Percentiles rank a stretch among this genome's conserved stretches.
Conservation (phyloP, 768 basidiomycete genomes). For the Kwoniella sp. region DNA sequence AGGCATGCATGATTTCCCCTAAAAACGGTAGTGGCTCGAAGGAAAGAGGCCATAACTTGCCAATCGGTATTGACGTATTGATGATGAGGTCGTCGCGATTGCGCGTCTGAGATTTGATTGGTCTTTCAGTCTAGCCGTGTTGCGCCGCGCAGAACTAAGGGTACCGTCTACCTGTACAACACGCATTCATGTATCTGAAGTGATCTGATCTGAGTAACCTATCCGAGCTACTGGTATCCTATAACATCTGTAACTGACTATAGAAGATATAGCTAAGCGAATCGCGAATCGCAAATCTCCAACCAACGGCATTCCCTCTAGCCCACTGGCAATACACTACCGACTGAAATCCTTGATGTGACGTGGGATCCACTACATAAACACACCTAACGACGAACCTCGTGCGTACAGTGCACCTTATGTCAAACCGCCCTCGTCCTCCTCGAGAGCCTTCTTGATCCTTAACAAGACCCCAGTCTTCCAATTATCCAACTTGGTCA, state of each 20-base stretch:
- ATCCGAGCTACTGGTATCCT: not conserved
- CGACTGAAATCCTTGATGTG: too few species aligned
- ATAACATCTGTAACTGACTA: not conserved
- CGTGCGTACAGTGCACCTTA: too few species aligned
- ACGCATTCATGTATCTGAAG: conserved; percentile 8
- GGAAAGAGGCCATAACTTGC: too few species aligned
- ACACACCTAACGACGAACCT: too few species aligned
- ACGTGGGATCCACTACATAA: too few species aligned
- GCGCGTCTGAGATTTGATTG: too few species aligned
- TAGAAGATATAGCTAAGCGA: not conserved
- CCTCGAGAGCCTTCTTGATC: conserved; percentile 78
- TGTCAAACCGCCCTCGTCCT: conserved; percentile 60
- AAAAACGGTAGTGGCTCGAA: too few species aligned
- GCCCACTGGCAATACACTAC: too few species aligned
- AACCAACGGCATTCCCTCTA: not conserved
- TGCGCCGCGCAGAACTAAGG: too few species aligned
- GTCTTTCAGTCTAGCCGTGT: too few species aligned
- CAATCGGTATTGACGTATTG: too few species aligned
- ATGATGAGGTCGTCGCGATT: too few species aligned
- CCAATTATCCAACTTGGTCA: conserved; percentile 92
- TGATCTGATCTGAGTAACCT: not conserved
- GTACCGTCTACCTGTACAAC: conserved; percentile 15
- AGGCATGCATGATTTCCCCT: not conserved
- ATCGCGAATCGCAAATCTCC: not conserved
- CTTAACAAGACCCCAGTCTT: conserved; percentile 88